Conservation (phyloP, 345 rosid genomes). For the Citrus sp. region DNA sequence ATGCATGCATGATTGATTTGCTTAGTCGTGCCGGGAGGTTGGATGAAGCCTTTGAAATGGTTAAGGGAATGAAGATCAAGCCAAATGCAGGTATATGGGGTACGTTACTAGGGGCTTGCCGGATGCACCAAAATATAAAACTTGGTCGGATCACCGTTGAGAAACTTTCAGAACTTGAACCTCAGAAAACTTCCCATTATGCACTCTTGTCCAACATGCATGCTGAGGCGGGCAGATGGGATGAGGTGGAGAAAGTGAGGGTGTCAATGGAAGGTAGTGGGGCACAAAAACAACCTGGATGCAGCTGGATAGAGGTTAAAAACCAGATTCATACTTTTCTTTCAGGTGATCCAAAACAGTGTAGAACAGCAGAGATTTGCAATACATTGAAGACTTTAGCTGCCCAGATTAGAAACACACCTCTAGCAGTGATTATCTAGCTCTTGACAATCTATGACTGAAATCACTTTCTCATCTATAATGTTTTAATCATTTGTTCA, state of each 20-base stretch:
- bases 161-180: constrained; percentile 8
- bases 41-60: constrained; percentile 2
- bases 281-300: neutral
- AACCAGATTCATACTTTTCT: neutral
- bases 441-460: neutral
- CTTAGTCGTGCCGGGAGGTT: neutral
- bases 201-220: constrained; percentile 9
- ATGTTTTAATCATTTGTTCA: neutral
- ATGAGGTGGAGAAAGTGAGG: constrained; percentile 12
- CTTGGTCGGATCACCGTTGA: neutral
- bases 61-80: constrained; percentile 1
- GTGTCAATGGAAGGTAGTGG: constrained; percentile 1
- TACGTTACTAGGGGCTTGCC: neutral
- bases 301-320: constrained; percentile 1
- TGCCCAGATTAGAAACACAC: neutral
- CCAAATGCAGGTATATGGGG: constrained; percentile 7
- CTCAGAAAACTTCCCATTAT: neutral
- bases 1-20: constrained; percentile 6
- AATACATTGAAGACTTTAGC: neutral
- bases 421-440: neutral
- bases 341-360: neutral
- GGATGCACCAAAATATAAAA: neutral
- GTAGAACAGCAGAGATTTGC: neutral
- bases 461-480: neutral
- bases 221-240: constrained; percentile 14